A percentile compares a stretch with the other conserved stretches of the same genome.
phyloP scores from a whole-genome alignment of 2,329 filamentous ascomycete genomes.

The Pyrenophora tritici-repentis region DNA sequence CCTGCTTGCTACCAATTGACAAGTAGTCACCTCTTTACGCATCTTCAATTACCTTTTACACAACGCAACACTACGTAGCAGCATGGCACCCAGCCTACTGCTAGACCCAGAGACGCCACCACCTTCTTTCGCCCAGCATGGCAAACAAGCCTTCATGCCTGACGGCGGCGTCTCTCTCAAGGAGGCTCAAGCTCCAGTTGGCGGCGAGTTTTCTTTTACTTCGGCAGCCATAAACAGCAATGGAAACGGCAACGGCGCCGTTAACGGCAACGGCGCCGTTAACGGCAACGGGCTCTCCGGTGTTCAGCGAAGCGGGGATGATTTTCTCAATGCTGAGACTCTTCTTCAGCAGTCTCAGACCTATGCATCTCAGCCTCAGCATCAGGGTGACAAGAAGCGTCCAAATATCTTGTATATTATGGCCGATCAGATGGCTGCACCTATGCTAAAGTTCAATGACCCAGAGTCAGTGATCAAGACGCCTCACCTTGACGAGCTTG shows the following conservation, averaged over 20 bases:
- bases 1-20: neutral
- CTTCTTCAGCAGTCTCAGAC: slow-evolving; percentile 31
- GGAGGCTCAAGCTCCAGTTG: slow-evolving; percentile 30
- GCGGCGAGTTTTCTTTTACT: slow-evolving; percentile 20
- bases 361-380: slow-evolving; percentile 25
- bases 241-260: slow-evolving; percentile 8
- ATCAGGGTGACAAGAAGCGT: slow-evolving; percentile 42
- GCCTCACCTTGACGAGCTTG: slow-evolving; percentile 83
- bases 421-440: slow-evolving; percentile 93
- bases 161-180: slow-evolving; percentile 25
- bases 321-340: slow-evolving; percentile 37
- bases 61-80: neutral
- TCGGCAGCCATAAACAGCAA: slow-evolving; percentile 21
- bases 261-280: slow-evolving; percentile 18
- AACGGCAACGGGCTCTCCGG: slow-evolving; percentile 15
- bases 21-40: neutral
- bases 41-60: neutral
- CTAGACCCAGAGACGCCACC: slow-evolving; percentile 32
- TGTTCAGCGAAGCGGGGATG: slow-evolving; percentile 20
- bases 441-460: slow-evolving; percentile 91
- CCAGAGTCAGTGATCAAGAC: slow-evolving; percentile 87
- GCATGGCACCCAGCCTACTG: slow-evolving; percentile 41
- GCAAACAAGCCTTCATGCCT: slow-evolving; percentile 24
- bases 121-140: slow-evolving; percentile 16
- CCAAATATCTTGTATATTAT: slow-evolving; percentile 92